Base-by-base conservation (phyloP, 2,329 filamentous ascomycete species). In the Epicoccum nigrum region DNA sequence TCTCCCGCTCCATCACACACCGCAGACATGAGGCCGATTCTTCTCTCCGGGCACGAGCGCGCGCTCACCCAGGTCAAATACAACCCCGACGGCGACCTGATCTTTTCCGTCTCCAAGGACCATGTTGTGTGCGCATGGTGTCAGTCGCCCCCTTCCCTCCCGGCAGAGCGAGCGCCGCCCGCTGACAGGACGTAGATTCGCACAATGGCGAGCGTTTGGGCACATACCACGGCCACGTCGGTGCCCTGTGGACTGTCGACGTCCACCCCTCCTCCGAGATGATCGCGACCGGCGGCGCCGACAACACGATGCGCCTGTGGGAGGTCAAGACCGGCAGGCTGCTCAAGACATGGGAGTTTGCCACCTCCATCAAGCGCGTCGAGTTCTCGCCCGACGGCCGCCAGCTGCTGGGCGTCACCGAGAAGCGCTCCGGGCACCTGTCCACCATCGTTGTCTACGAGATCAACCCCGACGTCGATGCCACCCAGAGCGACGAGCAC, bases 271-370 rank as follows among this genome's bases (percentile, higher is more conserved):
- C 92, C 69, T 90, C 88, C 60, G 90, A 89, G 69, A 85, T 99
- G 72, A 87, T 97, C 72, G 94, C 93, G 71, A 95, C 90, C 56
- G 94, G 94, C 69, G 94, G 92, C 67, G 94, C 94, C 77, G 94
- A 99, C 81, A 97, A 97, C 83, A 97, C 93, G 35, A 93, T 99
- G 77, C 87, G 92, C 71, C 83, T 99, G 69, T 99, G 94, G 94
- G 92, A 99, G 74, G 84, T 97, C 74, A 89, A 92, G 83, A 89
- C 89, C 13, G 94, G 94, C 73, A 90, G 90, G 74, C 88, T 90
- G 74, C 84, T 99, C 70, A 97, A 97, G 86, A 90, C 89, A 50
- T 99, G 94, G 94, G 92, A 99, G 65, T 97, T 97, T 79, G 87
- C 89, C 54, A 97, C 94, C 35, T 92, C 92, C 60, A 91, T 99